Percentiles rank a stretch among this genome's conserved stretches.
Conservation (phyloP, 1,284 basidiomycete species). For the Irpex sp. region DNA sequence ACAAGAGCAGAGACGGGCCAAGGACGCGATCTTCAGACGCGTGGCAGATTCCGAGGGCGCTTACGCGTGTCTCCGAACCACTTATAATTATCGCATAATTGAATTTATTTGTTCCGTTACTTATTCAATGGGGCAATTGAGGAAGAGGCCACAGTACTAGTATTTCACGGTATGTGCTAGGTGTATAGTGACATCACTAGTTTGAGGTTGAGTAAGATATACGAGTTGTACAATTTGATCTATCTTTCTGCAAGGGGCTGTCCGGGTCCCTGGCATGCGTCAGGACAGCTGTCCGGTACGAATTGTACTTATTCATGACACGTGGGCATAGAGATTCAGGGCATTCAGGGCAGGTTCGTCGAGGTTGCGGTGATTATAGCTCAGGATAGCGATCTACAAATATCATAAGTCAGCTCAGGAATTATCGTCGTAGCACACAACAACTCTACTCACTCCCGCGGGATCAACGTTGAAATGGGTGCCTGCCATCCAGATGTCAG, state of each 20-base stretch:
- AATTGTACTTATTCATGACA: constrained; percentile 5
- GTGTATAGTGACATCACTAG: background rate
- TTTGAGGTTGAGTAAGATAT: background rate
- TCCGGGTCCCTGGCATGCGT: no score
- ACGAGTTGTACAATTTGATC: background rate
- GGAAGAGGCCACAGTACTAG: no score
- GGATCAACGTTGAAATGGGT: constrained; percentile 80
- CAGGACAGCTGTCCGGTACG: background rate
- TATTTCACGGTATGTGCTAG: background rate
- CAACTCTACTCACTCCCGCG: constrained; percentile 54
- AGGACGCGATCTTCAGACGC: constrained; percentile 5
- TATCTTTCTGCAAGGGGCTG: background rate
- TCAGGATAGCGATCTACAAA: constrained; percentile 59
- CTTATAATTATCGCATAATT: background rate
- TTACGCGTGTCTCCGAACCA: background rate
- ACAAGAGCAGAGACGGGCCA: constrained; percentile 5
- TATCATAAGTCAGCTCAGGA: background rate
- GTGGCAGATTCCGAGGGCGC: constrained; percentile 1
- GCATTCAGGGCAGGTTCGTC: constrained; percentile 73
- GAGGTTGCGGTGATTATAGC: constrained; percentile 76
- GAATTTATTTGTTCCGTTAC: background rate
- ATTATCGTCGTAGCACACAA: constrained; percentile 8
- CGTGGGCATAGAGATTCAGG: constrained; percentile 62
- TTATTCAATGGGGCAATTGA: no score
- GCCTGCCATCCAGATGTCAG: constrained; percentile 36